Percentiles rank a stretch among this genome's conserved stretches.
phyloP scores from a whole-genome alignment of 148 eudicot genomes.

The Hydrangea macrophylla region DNA sequence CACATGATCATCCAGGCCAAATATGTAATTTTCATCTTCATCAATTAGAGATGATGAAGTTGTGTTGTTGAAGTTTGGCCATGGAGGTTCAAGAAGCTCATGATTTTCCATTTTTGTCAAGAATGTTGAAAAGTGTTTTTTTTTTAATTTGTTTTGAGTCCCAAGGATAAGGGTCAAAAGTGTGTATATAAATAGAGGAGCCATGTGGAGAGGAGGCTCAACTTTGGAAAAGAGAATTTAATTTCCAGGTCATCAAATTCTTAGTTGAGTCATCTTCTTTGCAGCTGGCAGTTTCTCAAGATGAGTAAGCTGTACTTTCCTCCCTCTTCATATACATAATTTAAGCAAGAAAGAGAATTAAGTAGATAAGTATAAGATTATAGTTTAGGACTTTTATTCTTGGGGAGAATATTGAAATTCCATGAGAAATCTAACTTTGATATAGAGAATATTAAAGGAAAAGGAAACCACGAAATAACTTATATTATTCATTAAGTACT shows the following conservation, averaged over 20 bases:
- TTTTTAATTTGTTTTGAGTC: not conserved
- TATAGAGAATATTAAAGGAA: not conserved
- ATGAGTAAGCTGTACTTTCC: not conserved
- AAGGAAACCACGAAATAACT: not conserved
- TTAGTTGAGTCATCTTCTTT: not conserved
- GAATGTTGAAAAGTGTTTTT: not conserved
- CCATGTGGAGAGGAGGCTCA: not conserved
- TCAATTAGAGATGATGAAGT: not conserved
- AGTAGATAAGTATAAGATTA: no score
- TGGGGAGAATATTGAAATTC: not conserved
- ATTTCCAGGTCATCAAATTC: not conserved
- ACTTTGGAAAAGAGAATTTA: not conserved
- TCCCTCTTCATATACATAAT: no score
- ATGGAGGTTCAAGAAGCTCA: conserved; percentile 2
- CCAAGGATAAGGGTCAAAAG: not conserved
- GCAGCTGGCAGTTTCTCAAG: not conserved
- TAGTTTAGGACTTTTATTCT: no score
- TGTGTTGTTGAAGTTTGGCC: not conserved
- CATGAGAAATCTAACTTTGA: not conserved
- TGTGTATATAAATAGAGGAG: conserved; percentile 6
- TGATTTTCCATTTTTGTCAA: conserved; percentile 4
- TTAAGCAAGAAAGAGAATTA: not conserved
- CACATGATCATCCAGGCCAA: not conserved
- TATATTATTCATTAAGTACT: not conserved
- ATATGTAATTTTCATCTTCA: not conserved